A percentile compares a stretch with the other conserved stretches of the same genome.
Evolutionary conservation across 108 stramenopile species (phyloP).

Genomic region (Discostella pseudostelligera): DNA sequence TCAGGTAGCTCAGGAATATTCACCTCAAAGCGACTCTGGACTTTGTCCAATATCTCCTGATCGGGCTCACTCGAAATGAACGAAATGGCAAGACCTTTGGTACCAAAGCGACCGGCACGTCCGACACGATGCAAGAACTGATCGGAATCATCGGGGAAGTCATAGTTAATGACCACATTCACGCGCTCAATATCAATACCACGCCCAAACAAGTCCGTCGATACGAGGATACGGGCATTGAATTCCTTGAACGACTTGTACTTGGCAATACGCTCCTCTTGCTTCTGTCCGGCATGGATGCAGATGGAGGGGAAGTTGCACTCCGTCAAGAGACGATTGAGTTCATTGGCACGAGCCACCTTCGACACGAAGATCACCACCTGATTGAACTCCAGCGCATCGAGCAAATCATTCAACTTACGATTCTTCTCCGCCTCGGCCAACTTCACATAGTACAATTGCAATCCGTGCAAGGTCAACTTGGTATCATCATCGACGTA

Average conservation of each 20-base stretch:
- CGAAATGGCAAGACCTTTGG: constrained; percentile 98
- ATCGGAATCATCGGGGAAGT: constrained; percentile 97
- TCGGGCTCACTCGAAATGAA: constrained; percentile 94
- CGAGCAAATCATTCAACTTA: constrained; percentile 97
- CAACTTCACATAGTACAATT: constrained; percentile 97
- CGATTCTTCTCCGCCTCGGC: constrained; percentile 98
- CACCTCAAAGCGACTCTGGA: constrained; percentile 98
- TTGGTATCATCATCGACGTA: constrained; percentile 99
- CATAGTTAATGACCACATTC: constrained; percentile 99
- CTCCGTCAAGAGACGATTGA: constrained; percentile 93
- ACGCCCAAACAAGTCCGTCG: constrained; percentile 99
- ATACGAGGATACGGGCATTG: constrained; percentile 97
- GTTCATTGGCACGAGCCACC: constrained; percentile 92
- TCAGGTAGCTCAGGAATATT: constrained; percentile 98
- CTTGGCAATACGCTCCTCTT: constrained; percentile 95
- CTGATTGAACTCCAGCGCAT: constrained; percentile 99
- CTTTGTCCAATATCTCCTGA: constrained; percentile 91
- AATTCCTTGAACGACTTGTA: constrained; percentile 99
- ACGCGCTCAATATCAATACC: constrained; percentile 99
- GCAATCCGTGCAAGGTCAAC: constrained; percentile 98
- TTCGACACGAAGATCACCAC: constrained; percentile 99
- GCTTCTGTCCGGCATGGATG: constrained; percentile 95
- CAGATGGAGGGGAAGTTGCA: constrained; percentile 99
- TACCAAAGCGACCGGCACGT: constrained; percentile 98
- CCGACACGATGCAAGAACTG: constrained; percentile 98